Evolutionary conservation across 192 early-diverging fungal genomes (phyloP).

Genomic region (Diversispora eburnea): DNA sequence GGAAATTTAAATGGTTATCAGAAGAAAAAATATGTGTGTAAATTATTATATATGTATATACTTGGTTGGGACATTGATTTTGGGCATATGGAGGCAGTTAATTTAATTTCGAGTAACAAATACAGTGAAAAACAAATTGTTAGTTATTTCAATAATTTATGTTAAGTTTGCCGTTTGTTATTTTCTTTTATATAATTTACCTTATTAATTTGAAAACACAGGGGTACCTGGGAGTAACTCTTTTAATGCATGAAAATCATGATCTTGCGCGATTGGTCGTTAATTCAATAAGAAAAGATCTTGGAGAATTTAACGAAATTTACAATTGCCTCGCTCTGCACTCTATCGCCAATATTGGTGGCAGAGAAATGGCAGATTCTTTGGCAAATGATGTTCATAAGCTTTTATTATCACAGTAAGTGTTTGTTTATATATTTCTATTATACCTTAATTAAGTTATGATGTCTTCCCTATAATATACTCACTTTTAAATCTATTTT

Average conservation of each 20-base stretch:
- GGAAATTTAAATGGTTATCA: conserved; percentile 92
- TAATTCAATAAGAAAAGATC: conserved; percentile 83
- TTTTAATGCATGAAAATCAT: conserved; percentile 85
- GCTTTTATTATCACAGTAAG: conserved; percentile 78
- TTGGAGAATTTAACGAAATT: conserved; percentile 82
- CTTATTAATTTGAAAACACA: conserved; percentile 29
- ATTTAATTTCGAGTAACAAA: conserved; percentile 81
- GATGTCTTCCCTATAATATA: too few species aligned
- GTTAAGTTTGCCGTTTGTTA: too few species aligned
- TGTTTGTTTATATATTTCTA: not conserved
- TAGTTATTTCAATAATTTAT: conserved; percentile 27
- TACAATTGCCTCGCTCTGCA: conserved; percentile 89
- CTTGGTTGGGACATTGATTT: conserved; percentile 98
- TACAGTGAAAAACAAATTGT: conserved; percentile 99
- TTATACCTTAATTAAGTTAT: not conserved
- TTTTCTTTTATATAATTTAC: not conserved
- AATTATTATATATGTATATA: conserved; percentile 99
- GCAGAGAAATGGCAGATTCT: conserved; percentile 85
- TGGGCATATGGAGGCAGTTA: conserved; percentile 95
- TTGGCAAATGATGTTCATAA: conserved; percentile 80
- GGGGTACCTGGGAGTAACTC: conserved; percentile 95
- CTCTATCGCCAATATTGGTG: conserved; percentile 95
- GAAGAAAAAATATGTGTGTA: conserved; percentile 99
- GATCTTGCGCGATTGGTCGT: conserved; percentile 82
- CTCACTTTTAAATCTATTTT: too few species aligned